These are phyloP conservation scores for Escallonia herrerae DNA, from an alignment of 129 eudicot species.

Conservation along the genomic window DNA sequence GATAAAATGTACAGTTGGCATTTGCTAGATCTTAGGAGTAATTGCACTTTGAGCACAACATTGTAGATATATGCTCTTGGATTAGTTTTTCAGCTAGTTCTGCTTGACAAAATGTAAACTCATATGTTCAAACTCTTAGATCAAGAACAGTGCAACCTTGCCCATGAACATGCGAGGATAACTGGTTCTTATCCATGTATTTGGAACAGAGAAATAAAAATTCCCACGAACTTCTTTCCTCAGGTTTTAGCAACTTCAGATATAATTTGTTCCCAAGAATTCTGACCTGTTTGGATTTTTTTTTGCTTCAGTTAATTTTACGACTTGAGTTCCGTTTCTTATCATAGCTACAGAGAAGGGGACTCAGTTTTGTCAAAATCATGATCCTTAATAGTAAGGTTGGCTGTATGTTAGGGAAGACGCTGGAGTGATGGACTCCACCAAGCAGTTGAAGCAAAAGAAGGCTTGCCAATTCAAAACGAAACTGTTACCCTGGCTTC, in stretches of 20 bases:
- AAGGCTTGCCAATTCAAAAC: constrained; percentile 87
- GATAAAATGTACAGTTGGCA: neutral
- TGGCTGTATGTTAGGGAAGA: constrained; percentile 63
- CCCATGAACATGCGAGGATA: no score
- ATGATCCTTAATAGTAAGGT: constrained; percentile 4
- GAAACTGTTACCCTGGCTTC: constrained; percentile 97
- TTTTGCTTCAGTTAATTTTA: no score
- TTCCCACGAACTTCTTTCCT: no score
- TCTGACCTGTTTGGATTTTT: no score
- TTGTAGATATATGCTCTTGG: neutral
- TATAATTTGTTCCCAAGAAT: no score
- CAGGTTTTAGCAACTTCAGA: no score
- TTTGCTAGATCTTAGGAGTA: neutral
- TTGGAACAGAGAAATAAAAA: no score
- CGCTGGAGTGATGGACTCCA: constrained; percentile 99
- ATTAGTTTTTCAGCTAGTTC: neutral
- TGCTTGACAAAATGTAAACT: neutral
- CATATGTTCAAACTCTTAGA: neutral
- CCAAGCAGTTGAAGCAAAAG: constrained; percentile 99
- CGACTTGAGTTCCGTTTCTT: neutral
- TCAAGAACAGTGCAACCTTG: neutral
- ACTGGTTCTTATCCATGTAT: no score
- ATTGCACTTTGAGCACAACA: neutral
- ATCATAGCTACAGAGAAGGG: neutral
- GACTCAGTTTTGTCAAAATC: neutral